Conservation (phyloP, 2,329 filamentous ascomycete species). For the Diaporthe citriasiana region DNA sequence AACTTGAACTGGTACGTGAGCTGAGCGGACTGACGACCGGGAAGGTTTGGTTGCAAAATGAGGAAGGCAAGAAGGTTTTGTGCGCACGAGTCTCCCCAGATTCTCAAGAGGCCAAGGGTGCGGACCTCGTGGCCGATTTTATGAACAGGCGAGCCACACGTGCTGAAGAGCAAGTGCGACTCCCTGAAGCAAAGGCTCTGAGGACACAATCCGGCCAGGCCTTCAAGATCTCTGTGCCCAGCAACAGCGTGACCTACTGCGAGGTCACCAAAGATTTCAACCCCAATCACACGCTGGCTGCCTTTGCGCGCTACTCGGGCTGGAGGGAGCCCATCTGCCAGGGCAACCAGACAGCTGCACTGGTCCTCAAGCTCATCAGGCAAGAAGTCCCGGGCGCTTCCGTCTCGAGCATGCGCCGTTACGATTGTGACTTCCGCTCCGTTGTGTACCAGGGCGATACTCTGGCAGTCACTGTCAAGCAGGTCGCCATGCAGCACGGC, state of each 20-base stretch:
- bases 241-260: slow-evolving; percentile 88
- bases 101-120: slow-evolving; percentile 87
- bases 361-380: slow-evolving; percentile 89
- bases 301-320: slow-evolving; percentile 96
- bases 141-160: slow-evolving; percentile 90
- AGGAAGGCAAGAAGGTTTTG: slow-evolving; percentile 80
- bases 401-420: not conserved
- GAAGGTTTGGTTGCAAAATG: not conserved
- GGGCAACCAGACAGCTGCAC: slow-evolving; percentile 98
- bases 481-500: slow-evolving; percentile 8
- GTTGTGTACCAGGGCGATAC: not conserved
- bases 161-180: slow-evolving; percentile 95
- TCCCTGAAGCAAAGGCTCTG: slow-evolving; percentile 95
- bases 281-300: slow-evolving; percentile 97
- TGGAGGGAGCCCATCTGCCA: slow-evolving; percentile 97
- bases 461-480: not conserved
- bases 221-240: slow-evolving; percentile 91
- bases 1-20: not conserved
- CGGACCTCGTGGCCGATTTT: slow-evolving; percentile 97
- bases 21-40: not conserved
- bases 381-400: not conserved
- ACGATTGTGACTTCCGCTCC: slow-evolving; percentile 15
- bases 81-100: slow-evolving; percentile 94
- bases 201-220: slow-evolving; percentile 91
- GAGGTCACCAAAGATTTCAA: slow-evolving; percentile 98